phyloP scores from a whole-genome alignment of 768 basidiomycete species.

The Mrakia frigida region DNA sequence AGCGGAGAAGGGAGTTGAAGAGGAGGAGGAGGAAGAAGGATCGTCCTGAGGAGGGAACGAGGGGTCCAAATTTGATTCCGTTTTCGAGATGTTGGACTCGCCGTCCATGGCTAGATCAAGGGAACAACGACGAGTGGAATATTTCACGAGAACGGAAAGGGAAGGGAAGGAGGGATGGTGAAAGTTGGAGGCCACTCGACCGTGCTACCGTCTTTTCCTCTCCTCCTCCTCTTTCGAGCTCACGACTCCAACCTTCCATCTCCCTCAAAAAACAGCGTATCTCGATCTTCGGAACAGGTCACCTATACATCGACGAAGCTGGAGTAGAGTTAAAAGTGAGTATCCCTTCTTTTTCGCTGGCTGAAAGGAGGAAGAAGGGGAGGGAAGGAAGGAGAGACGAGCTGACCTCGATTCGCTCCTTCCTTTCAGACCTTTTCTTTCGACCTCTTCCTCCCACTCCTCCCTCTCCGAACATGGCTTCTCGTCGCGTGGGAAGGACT shows the following conservation, averaged over 20 bases:
- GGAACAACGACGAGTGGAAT: background rate
- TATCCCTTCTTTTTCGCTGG: no score
- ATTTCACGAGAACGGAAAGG: background rate
- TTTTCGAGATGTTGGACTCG: background rate
- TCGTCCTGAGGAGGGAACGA: background rate
- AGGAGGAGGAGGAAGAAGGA: background rate
- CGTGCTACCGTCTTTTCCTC: background rate
- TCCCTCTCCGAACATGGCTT: background rate
- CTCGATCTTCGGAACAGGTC: no score
- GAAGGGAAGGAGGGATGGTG: background rate
- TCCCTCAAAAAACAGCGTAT: background rate
- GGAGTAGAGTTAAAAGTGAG: no score
- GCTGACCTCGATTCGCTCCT: background rate
- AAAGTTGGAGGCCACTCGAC: background rate
- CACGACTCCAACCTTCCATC: background rate
- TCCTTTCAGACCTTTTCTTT: background rate
- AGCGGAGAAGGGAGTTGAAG: background rate
- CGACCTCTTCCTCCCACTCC: background rate
- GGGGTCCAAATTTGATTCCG: no score
- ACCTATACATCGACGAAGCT: no score
- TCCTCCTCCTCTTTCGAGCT: background rate
- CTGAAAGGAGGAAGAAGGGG: no score
- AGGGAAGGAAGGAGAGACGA: no score
- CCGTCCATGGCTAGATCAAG: background rate
- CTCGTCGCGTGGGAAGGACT: background rate